Percentiles rank a stretch among this genome's conserved stretches.
phyloP scores from a whole-genome alignment of 2,329 filamentous ascomycete species.

The Colletotrichum eleusines region DNA sequence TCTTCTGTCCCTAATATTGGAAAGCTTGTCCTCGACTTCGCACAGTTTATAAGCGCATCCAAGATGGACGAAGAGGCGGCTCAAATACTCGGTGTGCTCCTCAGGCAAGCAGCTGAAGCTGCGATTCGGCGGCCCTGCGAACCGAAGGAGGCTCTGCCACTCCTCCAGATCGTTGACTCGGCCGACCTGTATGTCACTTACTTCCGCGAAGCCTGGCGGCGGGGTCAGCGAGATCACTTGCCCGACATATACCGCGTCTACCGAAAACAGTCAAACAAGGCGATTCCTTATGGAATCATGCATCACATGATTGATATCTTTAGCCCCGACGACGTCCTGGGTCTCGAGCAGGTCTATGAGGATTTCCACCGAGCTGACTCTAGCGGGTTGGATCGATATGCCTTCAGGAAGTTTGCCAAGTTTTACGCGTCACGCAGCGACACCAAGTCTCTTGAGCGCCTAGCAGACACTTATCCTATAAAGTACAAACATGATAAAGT shows the following conservation, averaged over 20 bases:
- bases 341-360: conserved; percentile 60
- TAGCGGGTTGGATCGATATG: conserved; percentile 56
- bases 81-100: conserved; percentile 45
- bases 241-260: conserved; percentile 60
- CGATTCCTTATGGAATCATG: conserved; percentile 55
- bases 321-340: conserved; percentile 53
- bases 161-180: conserved; percentile 58
- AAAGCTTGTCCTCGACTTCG: conserved; percentile 51
- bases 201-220: conserved; percentile 50
- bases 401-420: conserved; percentile 61
- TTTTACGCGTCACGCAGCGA: conserved; percentile 64
- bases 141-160: conserved; percentile 50
- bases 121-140: conserved; percentile 51
- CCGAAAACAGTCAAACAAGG: conserved; percentile 54
- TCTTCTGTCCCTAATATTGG: conserved; percentile 47
- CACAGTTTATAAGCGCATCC: background rate
- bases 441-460: conserved; percentile 55
- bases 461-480: conserved; percentile 59
- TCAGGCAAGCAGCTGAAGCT: conserved; percentile 49
- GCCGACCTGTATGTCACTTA: conserved; percentile 58
- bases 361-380: conserved; percentile 60
- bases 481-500: conserved; percentile 48
- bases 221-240: conserved; percentile 50
- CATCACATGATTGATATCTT: conserved; percentile 60
- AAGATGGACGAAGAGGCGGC: background rate